Base-by-base conservation (phyloP, 345 rosid species). In the Turnera subulata region DNA sequence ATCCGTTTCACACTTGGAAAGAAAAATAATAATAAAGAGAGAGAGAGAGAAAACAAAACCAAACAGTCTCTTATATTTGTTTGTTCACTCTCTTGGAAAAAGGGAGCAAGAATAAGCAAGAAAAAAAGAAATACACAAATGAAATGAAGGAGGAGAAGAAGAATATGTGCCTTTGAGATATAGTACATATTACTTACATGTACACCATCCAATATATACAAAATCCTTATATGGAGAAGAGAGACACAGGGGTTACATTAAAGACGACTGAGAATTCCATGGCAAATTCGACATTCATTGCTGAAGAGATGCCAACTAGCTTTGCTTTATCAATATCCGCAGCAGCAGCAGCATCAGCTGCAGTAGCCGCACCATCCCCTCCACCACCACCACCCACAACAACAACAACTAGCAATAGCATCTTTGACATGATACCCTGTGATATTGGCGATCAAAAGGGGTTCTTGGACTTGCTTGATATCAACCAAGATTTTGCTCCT, bases 391-490 rank as follows among this genome's bases (percentile, higher is more conserved):
- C 55, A 14, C 16, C 53, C 1, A 17, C 63, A 12, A 23, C 50
- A 17, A 19, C 39, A 45, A 14, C 29, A 21, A 55, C 1, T 17
- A n/a, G 45, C 74, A 17, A 20, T 21, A 74, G 77, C 83, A 76
- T 86, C 80, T 86, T 89, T 59, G 91, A 89, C 71, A 72, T 72
- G 67, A 52, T 51, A 55, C 59, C 79, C 66, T 48, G 59, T 71
- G 75, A 72, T 37, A 57, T 56, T 58, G 54, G 19, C 16, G 42
- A 23, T 48, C 38, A 56, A 29, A 64, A 65, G 35, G 62, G 55
- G 37, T 76, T 84, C 69, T 25, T 75, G 62, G 97, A 89, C 50
- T 76, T 86, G 66, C 84, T 84, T 16, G 76, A 71, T 33, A 55
- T 61, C 53, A 46, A 44, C 55, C 78, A 66, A 24, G 84, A 76